Evolutionary conservation across 176 grass and related monocot genomes (phyloP).

Genomic region (Oryza punctata): DNA sequence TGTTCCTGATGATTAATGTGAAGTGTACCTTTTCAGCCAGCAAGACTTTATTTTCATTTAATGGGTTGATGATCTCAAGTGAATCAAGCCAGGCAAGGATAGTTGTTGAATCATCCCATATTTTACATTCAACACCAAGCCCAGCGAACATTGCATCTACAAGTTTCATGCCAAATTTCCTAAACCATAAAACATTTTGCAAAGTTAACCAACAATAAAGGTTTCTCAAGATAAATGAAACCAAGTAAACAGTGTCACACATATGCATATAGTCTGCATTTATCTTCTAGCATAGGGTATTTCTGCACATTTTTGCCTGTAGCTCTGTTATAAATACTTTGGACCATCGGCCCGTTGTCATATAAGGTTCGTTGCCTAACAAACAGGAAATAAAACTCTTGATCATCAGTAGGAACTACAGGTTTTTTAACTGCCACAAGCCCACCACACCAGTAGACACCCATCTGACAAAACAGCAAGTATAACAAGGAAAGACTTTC

Average conservation of each 20-base stretch:
- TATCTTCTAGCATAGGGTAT: background rate
- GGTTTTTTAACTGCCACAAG: slow-evolving; percentile 3
- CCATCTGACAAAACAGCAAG: slow-evolving; percentile 3
- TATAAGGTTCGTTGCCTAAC: too few relatives aligned
- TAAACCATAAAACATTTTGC: slow-evolving; percentile 39
- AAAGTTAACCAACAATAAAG: slow-evolving; percentile 34
- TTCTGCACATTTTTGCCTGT: background rate
- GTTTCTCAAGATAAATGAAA: background rate
- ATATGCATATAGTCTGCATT: background rate
- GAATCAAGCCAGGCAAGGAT: slow-evolving; percentile 74
- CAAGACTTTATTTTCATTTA: slow-evolving; percentile 62
- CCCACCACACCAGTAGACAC: background rate
- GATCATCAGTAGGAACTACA: background rate
- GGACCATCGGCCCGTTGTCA: too few relatives aligned
- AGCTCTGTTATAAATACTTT: too few relatives aligned
- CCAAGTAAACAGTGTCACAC: background rate
- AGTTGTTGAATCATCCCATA: slow-evolving; percentile 77
- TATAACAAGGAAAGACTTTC: background rate
- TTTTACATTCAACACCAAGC: slow-evolving; percentile 71
- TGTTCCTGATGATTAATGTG: slow-evolving; percentile 17
- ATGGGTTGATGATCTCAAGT: slow-evolving; percentile 69
- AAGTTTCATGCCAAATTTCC: slow-evolving; percentile 50
- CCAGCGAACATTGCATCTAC: slow-evolving; percentile 57
- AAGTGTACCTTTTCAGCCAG: slow-evolving; percentile 60
- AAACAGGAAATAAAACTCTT: slow-evolving; percentile 8